Evolutionary conservation across 805 yeast species (phyloP).

Genomic region (Wickerhamomyces xylosicus): DNA sequence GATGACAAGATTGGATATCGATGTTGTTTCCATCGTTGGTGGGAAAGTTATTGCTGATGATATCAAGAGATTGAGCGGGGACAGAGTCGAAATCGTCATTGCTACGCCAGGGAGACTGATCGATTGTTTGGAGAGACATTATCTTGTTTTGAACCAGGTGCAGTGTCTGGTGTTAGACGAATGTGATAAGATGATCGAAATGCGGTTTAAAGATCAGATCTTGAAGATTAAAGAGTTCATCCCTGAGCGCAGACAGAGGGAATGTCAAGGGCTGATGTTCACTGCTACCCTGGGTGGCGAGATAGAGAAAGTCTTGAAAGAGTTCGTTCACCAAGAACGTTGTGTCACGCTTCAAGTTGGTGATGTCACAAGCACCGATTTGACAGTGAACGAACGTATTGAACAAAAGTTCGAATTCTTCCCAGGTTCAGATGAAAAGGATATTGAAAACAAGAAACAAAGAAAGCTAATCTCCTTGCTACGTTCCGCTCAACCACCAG

Average conservation of each 20-base stretch:
- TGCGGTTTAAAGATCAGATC: slow-evolving; percentile 85
- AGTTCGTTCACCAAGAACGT: slow-evolving; percentile 9
- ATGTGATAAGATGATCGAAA: slow-evolving; percentile 91
- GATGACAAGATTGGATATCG: slow-evolving; percentile 26
- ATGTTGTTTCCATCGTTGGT: slow-evolving; percentile 67
- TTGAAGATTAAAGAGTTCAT: slow-evolving; percentile 44
- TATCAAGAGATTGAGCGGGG: slow-evolving; percentile 38
- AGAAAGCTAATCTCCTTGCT: slow-evolving; percentile 31
- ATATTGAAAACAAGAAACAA: slow-evolving; percentile 29
- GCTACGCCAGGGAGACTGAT: slow-evolving; percentile 93
- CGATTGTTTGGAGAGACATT: slow-evolving; percentile 66
- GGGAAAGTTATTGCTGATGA: slow-evolving; percentile 82
- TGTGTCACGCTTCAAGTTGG: slow-evolving; percentile 68
- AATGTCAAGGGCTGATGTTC: slow-evolving; percentile 69
- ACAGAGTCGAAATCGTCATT: slow-evolving; percentile 68
- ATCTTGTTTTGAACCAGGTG: slow-evolving; percentile 50
- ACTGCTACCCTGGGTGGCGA: slow-evolving; percentile 86
- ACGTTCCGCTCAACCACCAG: slow-evolving; percentile 34
- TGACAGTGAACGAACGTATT: slow-evolving; percentile 38
- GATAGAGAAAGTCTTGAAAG: slow-evolving; percentile 21
- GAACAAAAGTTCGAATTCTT: slow-evolving; percentile 56
- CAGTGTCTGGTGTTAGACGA: slow-evolving; percentile 77
- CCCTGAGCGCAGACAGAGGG: slow-evolving; percentile 35
- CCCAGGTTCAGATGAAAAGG: neutral
- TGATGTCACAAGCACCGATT: slow-evolving; percentile 27